A percentile compares a stretch with the other conserved stretches of the same genome.
Conservation (phyloP, 179 eudicot genomes). For the Nepenthes alata region DNA sequence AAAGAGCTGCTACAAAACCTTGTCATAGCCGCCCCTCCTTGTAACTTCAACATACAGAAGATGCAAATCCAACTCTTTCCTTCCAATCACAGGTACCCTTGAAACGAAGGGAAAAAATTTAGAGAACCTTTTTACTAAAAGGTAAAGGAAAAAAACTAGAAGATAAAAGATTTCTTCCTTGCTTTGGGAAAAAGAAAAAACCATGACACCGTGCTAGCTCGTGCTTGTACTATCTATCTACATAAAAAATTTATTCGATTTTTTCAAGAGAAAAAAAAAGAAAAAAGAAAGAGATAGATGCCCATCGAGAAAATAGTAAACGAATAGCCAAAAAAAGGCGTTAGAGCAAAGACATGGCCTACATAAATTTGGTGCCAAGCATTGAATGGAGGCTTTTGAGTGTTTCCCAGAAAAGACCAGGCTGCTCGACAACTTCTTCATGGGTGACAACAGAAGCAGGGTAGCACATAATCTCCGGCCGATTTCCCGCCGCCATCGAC, state of each 20-base stretch:
- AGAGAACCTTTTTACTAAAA: background rate
- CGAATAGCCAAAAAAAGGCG: background rate
- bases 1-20: constrained; percentile 19
- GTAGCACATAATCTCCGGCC: constrained; percentile 6
- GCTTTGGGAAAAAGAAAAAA: background rate
- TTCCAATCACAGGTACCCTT: constrained; percentile 70
- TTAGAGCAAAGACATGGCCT: constrained; percentile 4
- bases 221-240: too few species aligned
- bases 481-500: constrained; percentile 13
- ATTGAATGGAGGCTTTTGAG: constrained; percentile 35
- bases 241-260: too few species aligned
- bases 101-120: background rate
- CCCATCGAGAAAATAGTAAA: too few species aligned
- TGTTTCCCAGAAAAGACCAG: constrained; percentile 36
- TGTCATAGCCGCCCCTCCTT: constrained; percentile 55
- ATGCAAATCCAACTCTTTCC: constrained; percentile 56
- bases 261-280: too few species aligned
- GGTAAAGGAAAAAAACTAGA: background rate
- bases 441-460: constrained; percentile 43
- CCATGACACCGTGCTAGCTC: background rate
- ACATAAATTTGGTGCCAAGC: constrained; percentile 39
- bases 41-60: constrained; percentile 56
- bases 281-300: background rate
- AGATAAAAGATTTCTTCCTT: background rate
- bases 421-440: constrained; percentile 37